Evolutionary conservation across 2,329 filamentous ascomycete genomes (phyloP).

Genomic region (Claviceps pazoutovae): DNA sequence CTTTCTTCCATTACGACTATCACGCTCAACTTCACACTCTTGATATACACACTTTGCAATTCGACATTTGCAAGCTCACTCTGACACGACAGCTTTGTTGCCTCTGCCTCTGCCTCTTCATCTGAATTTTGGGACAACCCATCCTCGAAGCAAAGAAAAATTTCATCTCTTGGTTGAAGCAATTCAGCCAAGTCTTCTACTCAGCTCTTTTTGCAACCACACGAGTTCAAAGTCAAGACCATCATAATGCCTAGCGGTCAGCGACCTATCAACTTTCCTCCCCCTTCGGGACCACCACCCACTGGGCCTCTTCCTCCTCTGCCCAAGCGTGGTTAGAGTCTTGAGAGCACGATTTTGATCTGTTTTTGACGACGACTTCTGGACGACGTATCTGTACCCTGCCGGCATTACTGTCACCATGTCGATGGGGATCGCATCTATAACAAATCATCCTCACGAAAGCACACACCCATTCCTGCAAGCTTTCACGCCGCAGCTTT

Average conservation of each 20-base stretch:
- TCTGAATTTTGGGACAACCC: background rate
- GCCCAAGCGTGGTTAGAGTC: slow-evolving; percentile 41
- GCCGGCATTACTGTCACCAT: background rate
- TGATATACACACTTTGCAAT: background rate
- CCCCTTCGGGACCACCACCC: slow-evolving; percentile 52
- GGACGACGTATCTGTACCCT: background rate
- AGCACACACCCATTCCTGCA: background rate
- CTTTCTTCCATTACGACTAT: background rate
- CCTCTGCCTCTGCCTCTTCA: too few species aligned
- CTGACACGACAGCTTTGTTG: too few species aligned
- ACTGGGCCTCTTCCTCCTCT: slow-evolving; percentile 51
- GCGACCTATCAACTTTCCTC: slow-evolving; percentile 51
- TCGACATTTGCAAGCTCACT: too few species aligned
- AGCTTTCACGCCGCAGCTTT: background rate
- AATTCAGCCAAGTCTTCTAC: background rate
- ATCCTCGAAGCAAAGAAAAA: too few species aligned
- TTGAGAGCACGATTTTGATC: background rate
- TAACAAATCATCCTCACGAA: background rate
- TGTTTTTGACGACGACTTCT: background rate
- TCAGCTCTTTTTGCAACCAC: too few species aligned
- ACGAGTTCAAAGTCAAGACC: slow-evolving; percentile 2
- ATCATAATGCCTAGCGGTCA: slow-evolving; percentile 37
- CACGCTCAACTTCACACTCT: background rate
- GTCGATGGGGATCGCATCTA: background rate
- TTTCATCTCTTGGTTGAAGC: background rate